Percentiles rank a stretch among this genome's conserved stretches.
phyloP scores from a whole-genome alignment of 306 rosid species.

The Trifolium dubium region DNA sequence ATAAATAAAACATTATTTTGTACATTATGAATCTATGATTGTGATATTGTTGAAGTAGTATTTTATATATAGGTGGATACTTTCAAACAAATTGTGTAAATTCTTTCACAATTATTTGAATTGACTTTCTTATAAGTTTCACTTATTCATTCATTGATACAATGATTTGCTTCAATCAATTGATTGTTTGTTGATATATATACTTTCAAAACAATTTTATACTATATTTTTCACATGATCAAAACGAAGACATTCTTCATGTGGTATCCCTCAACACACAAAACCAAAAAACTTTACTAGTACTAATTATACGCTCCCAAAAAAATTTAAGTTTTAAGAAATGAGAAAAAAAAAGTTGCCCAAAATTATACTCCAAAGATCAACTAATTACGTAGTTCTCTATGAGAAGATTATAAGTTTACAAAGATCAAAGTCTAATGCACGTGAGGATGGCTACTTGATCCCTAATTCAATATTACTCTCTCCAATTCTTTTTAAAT shows the following conservation, averaged over 20 bases:
- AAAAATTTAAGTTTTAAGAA: not conserved
- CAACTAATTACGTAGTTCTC: not conserved
- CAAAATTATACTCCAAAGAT: not conserved
- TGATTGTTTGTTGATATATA: not conserved
- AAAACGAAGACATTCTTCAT: slow-evolving; percentile 13
- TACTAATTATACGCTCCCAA: not conserved
- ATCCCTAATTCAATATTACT: slow-evolving; percentile 33
- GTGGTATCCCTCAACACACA: not conserved
- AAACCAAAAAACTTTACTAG: not conserved
- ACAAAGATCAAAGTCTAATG: slow-evolving; percentile 44
- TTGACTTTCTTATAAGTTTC: slow-evolving; percentile 39
- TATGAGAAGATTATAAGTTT: slow-evolving; percentile 31
- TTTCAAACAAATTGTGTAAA: slow-evolving; percentile 16
- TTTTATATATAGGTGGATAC: not conserved
- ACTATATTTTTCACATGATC: slow-evolving; percentile 9
- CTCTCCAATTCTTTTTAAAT: too few species aligned
- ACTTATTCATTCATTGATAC: slow-evolving; percentile 24
- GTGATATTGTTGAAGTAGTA: not conserved
- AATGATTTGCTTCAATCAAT: slow-evolving; percentile 39
- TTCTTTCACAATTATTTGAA: slow-evolving; percentile 38
- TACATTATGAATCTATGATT: not conserved
- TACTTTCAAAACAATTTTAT: slow-evolving; percentile 31
- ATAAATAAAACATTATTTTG: not conserved
- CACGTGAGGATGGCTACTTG: slow-evolving; percentile 52
- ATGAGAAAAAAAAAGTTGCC: not conserved